Evolutionary conservation across 345 rosid species (phyloP), one percentile per base, ranked within the genome.

Genomic region (Eucalyptus tenuipes): DNA sequence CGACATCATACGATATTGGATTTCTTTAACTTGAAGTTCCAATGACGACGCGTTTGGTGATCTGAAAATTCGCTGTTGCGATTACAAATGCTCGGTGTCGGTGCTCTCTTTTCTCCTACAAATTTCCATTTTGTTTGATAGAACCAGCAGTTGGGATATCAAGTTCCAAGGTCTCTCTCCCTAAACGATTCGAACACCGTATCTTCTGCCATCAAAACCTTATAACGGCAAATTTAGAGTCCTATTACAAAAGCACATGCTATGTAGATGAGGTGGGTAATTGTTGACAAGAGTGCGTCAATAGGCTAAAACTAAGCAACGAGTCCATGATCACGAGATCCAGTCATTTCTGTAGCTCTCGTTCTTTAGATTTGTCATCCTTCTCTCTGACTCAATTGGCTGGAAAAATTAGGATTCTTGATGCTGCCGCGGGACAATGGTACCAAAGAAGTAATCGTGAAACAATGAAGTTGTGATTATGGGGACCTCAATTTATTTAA

Each of bases 21-120:
- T 17, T 33, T 40, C 81, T 31, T 9, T 71, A 18, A 10, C 13
- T 37, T 5, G 45, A 37, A 10, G 45, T 33, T 33, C 44, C 25
- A 37, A 71, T 33, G 45, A 1, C 13, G 27, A 33, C 4, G 14
- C 0, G 81, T 0, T 33, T 66, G 24, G 44, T 16, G 42, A 17
- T 10, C 4, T 20, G 81, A 71, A 71, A 71, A 71, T 20, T 71
- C 1, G 45, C 45, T 18, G 81, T 71, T 10, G 12, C 44, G 44
- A 33, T 18, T 71, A 10, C 45, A 33, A 64, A 0, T 64, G 18
- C 20, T 1, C 20, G 37, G 37, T n/a, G 37, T 1, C 20, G 37
- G 37, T n/a, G 37, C 37, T n/a, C 40, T 2, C 0, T 3, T 64
- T 64, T 64, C 2, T 64, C 40, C 40, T 64, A n/a, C 75, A 15